A percentile compares a stretch with the other conserved stretches of the same genome.
phyloP scores from a whole-genome alignment of 371 early-diverging fungal genomes.

The Saksenaea oblongispora region DNA sequence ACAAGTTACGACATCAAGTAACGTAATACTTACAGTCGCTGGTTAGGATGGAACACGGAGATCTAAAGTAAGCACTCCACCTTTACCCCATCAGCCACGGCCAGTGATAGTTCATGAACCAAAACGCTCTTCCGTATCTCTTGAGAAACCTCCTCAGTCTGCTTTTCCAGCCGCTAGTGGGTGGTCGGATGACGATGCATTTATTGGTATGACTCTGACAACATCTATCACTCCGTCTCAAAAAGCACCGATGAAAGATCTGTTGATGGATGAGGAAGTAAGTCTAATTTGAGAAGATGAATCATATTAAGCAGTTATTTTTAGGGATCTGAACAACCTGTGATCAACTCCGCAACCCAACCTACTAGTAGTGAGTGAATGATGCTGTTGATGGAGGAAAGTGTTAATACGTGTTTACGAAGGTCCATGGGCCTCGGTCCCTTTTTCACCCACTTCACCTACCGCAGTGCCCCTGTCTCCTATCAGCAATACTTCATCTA shows the following conservation, averaged over 20 bases:
- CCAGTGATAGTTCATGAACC: background rate
- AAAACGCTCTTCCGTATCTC: background rate
- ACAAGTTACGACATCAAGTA: background rate
- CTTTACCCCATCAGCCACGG: conserved; percentile 8
- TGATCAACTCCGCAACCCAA: background rate
- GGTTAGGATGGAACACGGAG: conserved; percentile 14
- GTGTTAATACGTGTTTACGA: background rate
- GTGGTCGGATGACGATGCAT: too few relatives aligned
- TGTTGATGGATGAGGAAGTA: background rate
- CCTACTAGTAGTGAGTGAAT: background rate
- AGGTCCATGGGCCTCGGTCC: conserved; percentile 10
- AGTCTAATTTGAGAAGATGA: background rate
- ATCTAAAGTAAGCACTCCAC: conserved; percentile 14
- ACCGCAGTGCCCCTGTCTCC: background rate
- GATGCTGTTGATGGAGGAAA: background rate
- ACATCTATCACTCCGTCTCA: background rate
- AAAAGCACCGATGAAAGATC: background rate
- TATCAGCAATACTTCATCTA: background rate
- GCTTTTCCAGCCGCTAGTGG: background rate
- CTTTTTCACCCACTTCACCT: conserved; percentile 11
- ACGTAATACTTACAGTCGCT: background rate
- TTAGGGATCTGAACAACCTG: background rate
- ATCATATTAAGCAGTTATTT: background rate
- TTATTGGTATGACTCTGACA: conserved; percentile 11
- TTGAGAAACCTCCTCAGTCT: conserved; percentile 6